phyloP scores from a whole-genome alignment of 495 filamentous ascomycete species.

The Penicillium verhagenii region DNA sequence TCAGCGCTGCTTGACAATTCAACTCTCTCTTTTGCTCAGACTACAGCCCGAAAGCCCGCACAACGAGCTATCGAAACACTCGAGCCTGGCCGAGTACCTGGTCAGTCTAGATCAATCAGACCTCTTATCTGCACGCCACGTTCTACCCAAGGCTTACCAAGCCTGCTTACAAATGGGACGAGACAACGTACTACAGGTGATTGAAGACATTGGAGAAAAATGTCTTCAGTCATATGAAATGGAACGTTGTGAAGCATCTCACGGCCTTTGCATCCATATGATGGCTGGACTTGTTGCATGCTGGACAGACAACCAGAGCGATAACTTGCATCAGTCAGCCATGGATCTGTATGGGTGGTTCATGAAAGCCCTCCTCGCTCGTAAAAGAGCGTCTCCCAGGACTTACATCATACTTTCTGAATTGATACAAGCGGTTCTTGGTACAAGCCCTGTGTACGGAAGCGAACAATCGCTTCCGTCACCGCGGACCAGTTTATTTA shows the following conservation, averaged over 20 bases:
- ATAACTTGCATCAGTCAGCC: slow-evolving; percentile 59
- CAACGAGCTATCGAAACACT: slow-evolving; percentile 30
- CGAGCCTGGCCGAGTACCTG: slow-evolving; percentile 57
- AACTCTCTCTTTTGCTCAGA: slow-evolving; percentile 32
- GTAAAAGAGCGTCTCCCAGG: slow-evolving; percentile 61
- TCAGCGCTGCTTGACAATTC: slow-evolving; percentile 38
- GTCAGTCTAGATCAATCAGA: slow-evolving; percentile 57
- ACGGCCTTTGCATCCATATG: slow-evolving; percentile 66
- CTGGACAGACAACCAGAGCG: slow-evolving; percentile 57
- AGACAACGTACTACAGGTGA: slow-evolving; percentile 41
- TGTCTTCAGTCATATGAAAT: slow-evolving; percentile 64
- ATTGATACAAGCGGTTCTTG: slow-evolving; percentile 66
- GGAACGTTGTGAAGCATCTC: slow-evolving; percentile 73
- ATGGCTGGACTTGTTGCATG: slow-evolving; percentile 62
- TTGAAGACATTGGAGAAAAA: slow-evolving; percentile 54
- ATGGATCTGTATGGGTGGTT: slow-evolving; percentile 81
- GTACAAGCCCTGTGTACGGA: slow-evolving; percentile 62
- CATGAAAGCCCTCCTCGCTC: slow-evolving; percentile 60
- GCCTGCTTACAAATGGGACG: slow-evolving; percentile 29
- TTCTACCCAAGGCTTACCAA: slow-evolving; percentile 48
- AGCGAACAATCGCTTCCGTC: slow-evolving; percentile 57
- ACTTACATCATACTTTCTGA: slow-evolving; percentile 65
- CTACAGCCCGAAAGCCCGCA: slow-evolving; percentile 20
- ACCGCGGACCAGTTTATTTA: slow-evolving; percentile 71
- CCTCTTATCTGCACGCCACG: slow-evolving; percentile 52